Conservation (phyloP, 441 rosid species). For the Erysimum cheiri region DNA sequence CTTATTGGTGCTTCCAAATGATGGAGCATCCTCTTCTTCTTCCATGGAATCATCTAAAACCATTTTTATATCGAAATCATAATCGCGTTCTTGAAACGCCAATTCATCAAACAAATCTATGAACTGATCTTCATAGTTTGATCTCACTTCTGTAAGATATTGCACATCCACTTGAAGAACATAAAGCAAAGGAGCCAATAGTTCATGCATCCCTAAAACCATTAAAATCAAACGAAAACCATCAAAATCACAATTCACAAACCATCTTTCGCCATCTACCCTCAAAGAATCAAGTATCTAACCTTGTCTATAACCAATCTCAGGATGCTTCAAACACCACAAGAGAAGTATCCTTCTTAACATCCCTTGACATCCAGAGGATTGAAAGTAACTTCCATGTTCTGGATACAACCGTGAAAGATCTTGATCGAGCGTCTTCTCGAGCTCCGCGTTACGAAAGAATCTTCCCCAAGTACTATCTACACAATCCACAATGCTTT, state of each 20-base stretch:
- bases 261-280: background rate
- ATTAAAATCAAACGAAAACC: background rate
- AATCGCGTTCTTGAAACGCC: slow-evolving; percentile 75
- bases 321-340: slow-evolving; percentile 94
- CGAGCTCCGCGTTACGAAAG: slow-evolving; percentile 91
- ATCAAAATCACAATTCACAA: background rate
- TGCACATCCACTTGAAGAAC: slow-evolving; percentile 92
- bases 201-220: slow-evolving; percentile 90
- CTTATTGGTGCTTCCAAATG: slow-evolving; percentile 50
- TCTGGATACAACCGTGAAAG: slow-evolving; percentile 89
- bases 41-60: slow-evolving; percentile 66
- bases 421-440: slow-evolving; percentile 92
- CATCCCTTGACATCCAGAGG: slow-evolving; percentile 94
- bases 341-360: slow-evolving; percentile 79
- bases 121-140: slow-evolving; percentile 82
- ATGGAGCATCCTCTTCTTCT: slow-evolving; percentile 53
- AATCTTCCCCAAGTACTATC: slow-evolving; percentile 97
- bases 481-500: slow-evolving; percentile 44
- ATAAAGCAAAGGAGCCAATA: slow-evolving; percentile 88
- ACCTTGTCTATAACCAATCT: slow-evolving; percentile 94
- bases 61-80: slow-evolving; percentile 75
- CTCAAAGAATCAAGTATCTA: background rate
- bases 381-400: slow-evolving; percentile 91
- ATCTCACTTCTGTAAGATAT: slow-evolving; percentile 79
- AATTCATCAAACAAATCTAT: slow-evolving; percentile 82